Evolutionary conservation across 2,329 filamentous ascomycete species (phyloP), one percentile per base, ranked within the genome.

Genomic region (Penicillium polonicum): DNA sequence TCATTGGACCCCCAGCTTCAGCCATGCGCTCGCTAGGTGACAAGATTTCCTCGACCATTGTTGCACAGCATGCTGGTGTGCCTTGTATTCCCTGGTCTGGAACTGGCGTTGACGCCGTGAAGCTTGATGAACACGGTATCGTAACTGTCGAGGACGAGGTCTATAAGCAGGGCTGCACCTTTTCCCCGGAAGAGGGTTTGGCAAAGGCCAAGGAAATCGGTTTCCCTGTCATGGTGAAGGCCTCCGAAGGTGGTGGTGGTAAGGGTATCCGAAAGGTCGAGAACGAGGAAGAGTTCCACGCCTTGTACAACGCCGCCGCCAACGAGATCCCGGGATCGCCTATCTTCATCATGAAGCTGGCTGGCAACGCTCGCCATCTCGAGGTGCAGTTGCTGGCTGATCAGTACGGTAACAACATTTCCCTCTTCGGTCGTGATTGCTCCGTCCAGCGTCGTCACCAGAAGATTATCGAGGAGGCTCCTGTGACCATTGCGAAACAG

Each of bases 311-410:
- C 78, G 94, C 93, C 45, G 94, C 95, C 23, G 92, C 94, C 5
- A 96, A 89, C 76, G 95, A 99, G 78, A 97, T 99, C 66, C 95
- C 94, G 12, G 95, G 95, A 48, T 99, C 94, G 31, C 94, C 95
- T 67, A 99, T 99, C 78, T 99, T 99, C 84, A 96, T 99, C 80
- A 99, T 99, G 94, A 97, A 99, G 86, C 83, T 99, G 63, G 94
- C 94, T 49, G 94, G 93, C 68, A 96, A 96, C 74, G 94, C 94
- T 41, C 85, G 94, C 67, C 94, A 99, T 84, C 82, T 99, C 79
- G 94, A 99, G 79, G 95, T 99, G 58, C 94, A 99, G 80, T 82
- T 99, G 65, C 83, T 99, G 53, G 95, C 94, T 64, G 95, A 99
- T 81, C 92, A 99, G 83, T 99, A 99, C 76, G 94, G 95, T 73